phyloP scores from a whole-genome alignment of 345 rosid species.

The Aquilaria malaccensis region DNA sequence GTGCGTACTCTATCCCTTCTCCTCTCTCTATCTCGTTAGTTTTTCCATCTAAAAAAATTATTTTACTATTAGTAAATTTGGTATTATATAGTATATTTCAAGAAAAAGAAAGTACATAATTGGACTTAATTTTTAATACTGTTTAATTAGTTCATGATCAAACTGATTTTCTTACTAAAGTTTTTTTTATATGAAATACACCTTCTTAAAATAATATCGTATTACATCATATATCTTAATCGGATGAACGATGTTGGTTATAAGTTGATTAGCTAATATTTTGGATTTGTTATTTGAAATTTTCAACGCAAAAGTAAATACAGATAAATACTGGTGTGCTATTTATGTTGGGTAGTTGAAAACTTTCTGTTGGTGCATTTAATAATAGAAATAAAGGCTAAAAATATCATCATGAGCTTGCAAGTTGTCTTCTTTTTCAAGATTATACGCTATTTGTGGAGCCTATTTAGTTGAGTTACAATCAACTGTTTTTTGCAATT shows the following conservation, averaged over 20 bases:
- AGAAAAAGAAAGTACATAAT: neutral
- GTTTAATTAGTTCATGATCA: neutral
- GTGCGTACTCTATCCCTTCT: constrained; percentile 35
- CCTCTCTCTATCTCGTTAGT: neutral
- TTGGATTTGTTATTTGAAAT: neutral
- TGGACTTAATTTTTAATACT: neutral
- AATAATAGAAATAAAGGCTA: neutral
- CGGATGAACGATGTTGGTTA: neutral
- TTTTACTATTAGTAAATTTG: neutral
- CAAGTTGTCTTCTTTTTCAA: constrained; percentile 3
- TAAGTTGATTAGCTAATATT: neutral
- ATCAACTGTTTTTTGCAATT: neutral
- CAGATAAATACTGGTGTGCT: no score
- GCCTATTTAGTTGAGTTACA: neutral
- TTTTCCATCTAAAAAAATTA: neutral
- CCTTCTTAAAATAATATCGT: neutral
- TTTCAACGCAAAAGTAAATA: no score
- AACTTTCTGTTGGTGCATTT: neutral
- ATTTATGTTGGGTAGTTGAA: neutral
- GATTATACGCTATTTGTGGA: neutral
- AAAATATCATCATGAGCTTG: neutral
- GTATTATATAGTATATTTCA: neutral
- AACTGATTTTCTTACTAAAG: neutral
- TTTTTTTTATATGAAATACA: neutral
- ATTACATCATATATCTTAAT: neutral